Percentiles rank a stretch among this genome's conserved stretches.
phyloP scores from a whole-genome alignment of 2,329 filamentous ascomycete species.

The Botrytis byssoidea region DNA sequence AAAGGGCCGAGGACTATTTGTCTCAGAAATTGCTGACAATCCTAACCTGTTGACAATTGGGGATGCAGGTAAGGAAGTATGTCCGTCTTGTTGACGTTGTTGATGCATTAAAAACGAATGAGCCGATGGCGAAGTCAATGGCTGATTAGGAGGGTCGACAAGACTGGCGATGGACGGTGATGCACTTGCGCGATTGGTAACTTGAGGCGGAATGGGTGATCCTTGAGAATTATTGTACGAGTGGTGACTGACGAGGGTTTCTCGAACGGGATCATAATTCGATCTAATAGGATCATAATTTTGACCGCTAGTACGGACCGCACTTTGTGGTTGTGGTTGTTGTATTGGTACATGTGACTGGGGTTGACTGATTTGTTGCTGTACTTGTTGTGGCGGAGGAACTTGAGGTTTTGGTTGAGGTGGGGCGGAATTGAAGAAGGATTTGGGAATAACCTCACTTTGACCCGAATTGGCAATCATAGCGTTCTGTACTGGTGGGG shows the following conservation, averaged over 20 bases:
- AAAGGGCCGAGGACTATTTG: constrained; percentile 3
- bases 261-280: constrained; percentile 63
- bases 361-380: constrained; percentile 11
- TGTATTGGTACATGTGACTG: constrained; percentile 30
- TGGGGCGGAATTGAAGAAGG: constrained; percentile 33
- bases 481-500: constrained; percentile 19
- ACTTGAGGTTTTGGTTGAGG: constrained; percentile 18
- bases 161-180: constrained; percentile 91
- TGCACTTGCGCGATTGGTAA: constrained; percentile 71
- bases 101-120: constrained; percentile 40
- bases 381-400: constrained; percentile 7
- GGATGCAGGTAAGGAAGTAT: constrained; percentile 35
- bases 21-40: constrained; percentile 26
- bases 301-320: constrained; percentile 67
- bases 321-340: constrained; percentile 44
- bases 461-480: constrained; percentile 39
- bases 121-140: constrained; percentile 36
- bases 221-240: constrained; percentile 47
- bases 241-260: constrained; percentile 52
- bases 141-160: constrained; percentile 64
- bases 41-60: constrained; percentile 34
- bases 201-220: constrained; percentile 45
- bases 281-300: constrained; percentile 87
- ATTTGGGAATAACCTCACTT: constrained; percentile 42
- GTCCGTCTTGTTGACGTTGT: constrained; percentile 31